Conservation (phyloP, 257 asterid genomes). For the Agastache rugosa region DNA sequence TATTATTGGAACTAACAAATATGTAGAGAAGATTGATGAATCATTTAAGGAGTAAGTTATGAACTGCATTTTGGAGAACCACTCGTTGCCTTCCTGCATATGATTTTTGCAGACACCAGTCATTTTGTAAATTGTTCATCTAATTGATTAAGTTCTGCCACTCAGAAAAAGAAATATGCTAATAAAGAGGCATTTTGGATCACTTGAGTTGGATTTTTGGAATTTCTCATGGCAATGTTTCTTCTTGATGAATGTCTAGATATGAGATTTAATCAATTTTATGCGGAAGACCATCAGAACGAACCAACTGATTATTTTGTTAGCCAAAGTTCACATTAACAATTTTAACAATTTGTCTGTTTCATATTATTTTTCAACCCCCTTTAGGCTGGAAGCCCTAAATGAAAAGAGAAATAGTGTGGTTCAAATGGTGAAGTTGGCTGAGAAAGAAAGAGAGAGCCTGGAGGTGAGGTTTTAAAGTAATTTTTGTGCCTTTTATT, state of each 20-base stretch:
- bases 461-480: conserved; percentile 66
- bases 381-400: conserved; percentile 74
- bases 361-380: conserved; percentile 6
- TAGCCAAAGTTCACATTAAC: conserved; percentile 1
- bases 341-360: background rate
- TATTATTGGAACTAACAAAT: conserved; percentile 95
- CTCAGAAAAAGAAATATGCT: conserved; percentile 18
- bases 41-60: conserved; percentile 81
- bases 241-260: background rate
- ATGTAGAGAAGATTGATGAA: conserved; percentile 93
- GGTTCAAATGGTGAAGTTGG: conserved; percentile 96
- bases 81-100: conserved; percentile 3
- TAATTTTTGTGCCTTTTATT: conserved; percentile 5
- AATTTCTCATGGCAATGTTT: background rate
- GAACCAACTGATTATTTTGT: conserved; percentile 7
- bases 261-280: background rate
- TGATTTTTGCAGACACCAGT: conserved; percentile 1
- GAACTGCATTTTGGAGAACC: conserved; percentile 23
- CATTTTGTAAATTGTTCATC: background rate
- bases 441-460: conserved; percentile 95
- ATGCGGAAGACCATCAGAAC: background rate
- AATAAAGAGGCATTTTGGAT: conserved; percentile 1
- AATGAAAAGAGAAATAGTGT: conserved; percentile 89
- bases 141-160: conserved; percentile 3
- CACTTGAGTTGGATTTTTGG: background rate